Evolutionary conservation across 495 filamentous ascomycete species (phyloP), one percentile per base, ranked within the genome.

Genomic region (Sporormia fimetaria): DNA sequence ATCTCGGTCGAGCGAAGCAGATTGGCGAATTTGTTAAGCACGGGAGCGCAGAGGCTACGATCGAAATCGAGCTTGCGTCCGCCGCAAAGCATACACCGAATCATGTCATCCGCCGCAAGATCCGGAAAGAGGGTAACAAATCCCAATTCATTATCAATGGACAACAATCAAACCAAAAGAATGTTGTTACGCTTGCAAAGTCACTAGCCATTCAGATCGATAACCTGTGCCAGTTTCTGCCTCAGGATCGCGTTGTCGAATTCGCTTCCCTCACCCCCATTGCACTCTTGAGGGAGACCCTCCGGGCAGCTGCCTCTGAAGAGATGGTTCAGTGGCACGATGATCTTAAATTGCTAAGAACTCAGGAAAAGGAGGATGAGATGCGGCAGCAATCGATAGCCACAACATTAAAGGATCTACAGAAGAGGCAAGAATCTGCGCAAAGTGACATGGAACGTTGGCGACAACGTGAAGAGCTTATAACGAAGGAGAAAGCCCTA

Each of bases 181-280:
- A 68, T 20, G 69, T 96, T 2, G 59, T 78, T 31, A 64, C 67
- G 22, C 64, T 94, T 23, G 76, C 75, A 12, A 74, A 64, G 34
- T 70, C 65, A 0, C 78, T 92, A 40, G 71, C 76, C 16, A 95
- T 96, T 24, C 92, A 96, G 61, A 80, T 96, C 55, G 90, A 96
- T 62, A 99, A 99, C 51, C 69, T 96, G 2, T 99, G 90, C 58
- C 90, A 96, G 61, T 99, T 99, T 52, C 69, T 99, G 24, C 90
- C 90, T 1, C 90, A 99, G 58, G 90, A 99, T 57, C 82, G 86
- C 53, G 92, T 99, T 4, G 83, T 84, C 17, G 87, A 94, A 47
- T 99, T 99, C 56, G 84, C 90, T 7, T 81, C 73, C 10, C 69
- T 95, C 47, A 80, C 75, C 5, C 81, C 86, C 0, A 66, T 87